Conservation (phyloP, 495 filamentous ascomycete species). For the Neurospora intermedia region DNA sequence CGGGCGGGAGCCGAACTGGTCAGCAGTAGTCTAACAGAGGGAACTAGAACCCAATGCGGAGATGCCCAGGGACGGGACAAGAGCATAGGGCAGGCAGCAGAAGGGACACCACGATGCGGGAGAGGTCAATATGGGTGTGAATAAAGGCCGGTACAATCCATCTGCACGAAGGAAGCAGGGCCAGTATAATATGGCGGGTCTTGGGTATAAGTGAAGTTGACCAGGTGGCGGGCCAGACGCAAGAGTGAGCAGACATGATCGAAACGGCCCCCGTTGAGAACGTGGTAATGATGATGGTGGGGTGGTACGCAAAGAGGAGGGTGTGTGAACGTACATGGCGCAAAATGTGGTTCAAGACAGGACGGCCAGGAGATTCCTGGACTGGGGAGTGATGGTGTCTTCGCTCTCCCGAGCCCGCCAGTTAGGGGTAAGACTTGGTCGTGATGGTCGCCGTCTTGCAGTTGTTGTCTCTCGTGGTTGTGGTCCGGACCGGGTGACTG, state of each 20-base stretch:
- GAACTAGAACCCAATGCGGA: constrained; percentile 32
- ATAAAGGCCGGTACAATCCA: constrained; percentile 22
- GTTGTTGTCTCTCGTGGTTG: background rate
- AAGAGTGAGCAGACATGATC: constrained; percentile 17
- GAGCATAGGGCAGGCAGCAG: constrained; percentile 33
- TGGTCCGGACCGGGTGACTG: constrained; percentile 1
- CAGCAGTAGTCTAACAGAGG: constrained; percentile 36
- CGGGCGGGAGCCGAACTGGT: constrained; percentile 20
- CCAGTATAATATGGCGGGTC: constrained; percentile 30
- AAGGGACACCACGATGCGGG: constrained; percentile 28
- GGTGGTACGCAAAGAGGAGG: constrained; percentile 15
- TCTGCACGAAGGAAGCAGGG: constrained; percentile 26
- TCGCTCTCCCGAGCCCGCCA: constrained; percentile 13
- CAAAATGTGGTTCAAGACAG: constrained; percentile 10
- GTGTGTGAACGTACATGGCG: constrained; percentile 19
- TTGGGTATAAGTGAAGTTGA: constrained; percentile 19
- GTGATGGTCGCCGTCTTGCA: background rate
- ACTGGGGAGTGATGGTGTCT: background rate
- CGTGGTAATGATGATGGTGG: constrained; percentile 9
- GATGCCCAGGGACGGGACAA: constrained; percentile 29
- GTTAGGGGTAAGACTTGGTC: background rate
- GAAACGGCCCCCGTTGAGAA: constrained; percentile 23
- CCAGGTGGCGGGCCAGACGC: constrained; percentile 15
- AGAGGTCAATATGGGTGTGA: constrained; percentile 34
- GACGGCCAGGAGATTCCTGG: background rate